Conservation (phyloP, 2,329 filamentous ascomycete species). For the Scedosporium dehoogii region DNA sequence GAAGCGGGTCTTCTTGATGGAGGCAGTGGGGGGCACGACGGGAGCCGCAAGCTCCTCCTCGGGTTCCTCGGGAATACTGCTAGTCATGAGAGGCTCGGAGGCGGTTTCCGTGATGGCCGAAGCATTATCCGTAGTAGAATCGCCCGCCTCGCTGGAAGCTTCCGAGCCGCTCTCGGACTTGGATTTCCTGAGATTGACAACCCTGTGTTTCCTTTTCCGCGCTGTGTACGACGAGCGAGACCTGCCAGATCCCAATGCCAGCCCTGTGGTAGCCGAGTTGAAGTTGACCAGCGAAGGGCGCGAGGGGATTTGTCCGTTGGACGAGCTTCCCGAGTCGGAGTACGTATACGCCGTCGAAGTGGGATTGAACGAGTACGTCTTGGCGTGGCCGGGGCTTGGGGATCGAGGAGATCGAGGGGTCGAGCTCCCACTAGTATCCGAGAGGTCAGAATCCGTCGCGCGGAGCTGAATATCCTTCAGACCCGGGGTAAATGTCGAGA, state of each 20-base stretch:
- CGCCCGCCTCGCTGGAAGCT: slow-evolving; percentile 33
- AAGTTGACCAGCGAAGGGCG: slow-evolving; percentile 57
- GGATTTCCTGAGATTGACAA: slow-evolving; percentile 68
- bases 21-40: slow-evolving; percentile 1
- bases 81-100: slow-evolving; percentile 46
- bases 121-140: slow-evolving; percentile 37
- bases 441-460: slow-evolving; percentile 71
- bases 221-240: slow-evolving; percentile 50
- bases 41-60: slow-evolving; percentile 31
- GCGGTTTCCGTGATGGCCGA: slow-evolving; percentile 54
- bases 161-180: slow-evolving; percentile 41
- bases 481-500: slow-evolving; percentile 86
- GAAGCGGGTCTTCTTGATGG: slow-evolving; percentile 17
- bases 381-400: slow-evolving; percentile 40
- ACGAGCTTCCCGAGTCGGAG: slow-evolving; percentile 57
- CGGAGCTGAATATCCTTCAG: slow-evolving; percentile 85
- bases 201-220: slow-evolving; percentile 73
- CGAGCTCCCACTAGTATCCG: slow-evolving; percentile 37
- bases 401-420: neutral
- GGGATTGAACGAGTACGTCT: slow-evolving; percentile 53
- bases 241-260: slow-evolving; percentile 52
- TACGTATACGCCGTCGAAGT: slow-evolving; percentile 59
- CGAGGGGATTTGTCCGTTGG: slow-evolving; percentile 53
- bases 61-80: slow-evolving; percentile 49
- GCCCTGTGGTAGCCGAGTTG: slow-evolving; percentile 49